Evolutionary conservation across 1,284 basidiomycete genomes (phyloP).

Genomic region (Sphaerobolus stellatus): DNA sequence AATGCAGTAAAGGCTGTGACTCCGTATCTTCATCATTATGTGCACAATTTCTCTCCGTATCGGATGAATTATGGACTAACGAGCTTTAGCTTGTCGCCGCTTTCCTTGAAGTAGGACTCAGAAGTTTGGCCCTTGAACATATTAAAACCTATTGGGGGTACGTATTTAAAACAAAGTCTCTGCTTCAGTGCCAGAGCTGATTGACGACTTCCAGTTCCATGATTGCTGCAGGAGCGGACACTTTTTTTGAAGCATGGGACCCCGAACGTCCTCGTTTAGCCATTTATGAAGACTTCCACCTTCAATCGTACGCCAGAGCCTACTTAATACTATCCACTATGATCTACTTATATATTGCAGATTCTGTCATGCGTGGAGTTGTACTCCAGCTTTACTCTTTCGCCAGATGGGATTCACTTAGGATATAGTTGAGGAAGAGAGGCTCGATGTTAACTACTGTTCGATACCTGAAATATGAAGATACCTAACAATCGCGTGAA

Average conservation of each 20-base stretch:
- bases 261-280: not conserved
- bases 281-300: slow-evolving; percentile 1
- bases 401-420: slow-evolving; percentile 1
- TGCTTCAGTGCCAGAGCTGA: too few species aligned
- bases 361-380: slow-evolving; percentile 10
- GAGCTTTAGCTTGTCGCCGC: not conserved
- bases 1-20: slow-evolving; percentile 3
- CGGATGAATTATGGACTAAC: not conserved
- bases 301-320: not conserved
- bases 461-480: too few species aligned
- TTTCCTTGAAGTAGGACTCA: not conserved
- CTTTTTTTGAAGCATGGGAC: slow-evolving; percentile 9
- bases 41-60: not conserved
- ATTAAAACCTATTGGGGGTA: slow-evolving; percentile 7
- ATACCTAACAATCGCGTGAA: too few species aligned
- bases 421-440: not conserved
- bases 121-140: not conserved
- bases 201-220: too few species aligned
- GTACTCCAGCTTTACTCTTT: slow-evolving; percentile 1
- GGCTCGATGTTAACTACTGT: not conserved
- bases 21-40: slow-evolving; percentile 8
- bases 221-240: slow-evolving; percentile 4
- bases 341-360: not conserved
- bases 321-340: too few species aligned
- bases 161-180: too few species aligned